Base-by-base conservation (phyloP, 208 protist species). In the Leishmania tarentolae region DNA sequence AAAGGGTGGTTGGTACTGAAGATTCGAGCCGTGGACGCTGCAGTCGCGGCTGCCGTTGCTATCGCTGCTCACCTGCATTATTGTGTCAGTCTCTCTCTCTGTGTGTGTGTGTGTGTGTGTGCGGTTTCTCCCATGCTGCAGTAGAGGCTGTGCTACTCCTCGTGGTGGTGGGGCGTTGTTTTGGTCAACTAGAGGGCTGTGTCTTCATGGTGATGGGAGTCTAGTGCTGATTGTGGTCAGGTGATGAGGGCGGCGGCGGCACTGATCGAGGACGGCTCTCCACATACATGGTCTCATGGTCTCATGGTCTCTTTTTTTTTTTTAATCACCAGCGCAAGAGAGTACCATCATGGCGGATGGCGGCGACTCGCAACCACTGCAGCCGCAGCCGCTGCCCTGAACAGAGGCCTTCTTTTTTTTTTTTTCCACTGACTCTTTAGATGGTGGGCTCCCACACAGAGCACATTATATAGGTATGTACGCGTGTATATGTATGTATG, bases 61-160 rank as follows among this genome's bases (percentile, higher is more conserved):
- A 40, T 17, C 66, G 3, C 24, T 19, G 13, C 21, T 19, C 37
- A 13, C 37, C 66, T 47, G 37, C 40, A 19, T 47, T 8, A 15
- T 4, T 19, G 11, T 9, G 31, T 70, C 21, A 21, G 31, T 44
- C 6, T 37, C 13, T 9, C 9, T 70, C 35, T 44, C 7, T 70
- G 65, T 70, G 65, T 70, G 65, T 70, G 24, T 66, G 24, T 66
- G 6, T 35, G 59, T 66, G 59, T 66, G 66, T 71, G 66, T 71
- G 66, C 5, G 59, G 63, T 69, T 71, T 47, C 4, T 35, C 6
- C 66, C 21, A 40, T 21, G 17, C 40, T 3, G 66, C 2, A 8
- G 66, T 28, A 11, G 31, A 3, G 28, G 21, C 66, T 3, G 71
- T 75, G 44, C 8, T 40, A 13, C 28, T 52, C 46, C 24, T 24